Base-by-base conservation (phyloP, 1,284 basidiomycete species). In the Papiliotrema nemorosa region DNA sequence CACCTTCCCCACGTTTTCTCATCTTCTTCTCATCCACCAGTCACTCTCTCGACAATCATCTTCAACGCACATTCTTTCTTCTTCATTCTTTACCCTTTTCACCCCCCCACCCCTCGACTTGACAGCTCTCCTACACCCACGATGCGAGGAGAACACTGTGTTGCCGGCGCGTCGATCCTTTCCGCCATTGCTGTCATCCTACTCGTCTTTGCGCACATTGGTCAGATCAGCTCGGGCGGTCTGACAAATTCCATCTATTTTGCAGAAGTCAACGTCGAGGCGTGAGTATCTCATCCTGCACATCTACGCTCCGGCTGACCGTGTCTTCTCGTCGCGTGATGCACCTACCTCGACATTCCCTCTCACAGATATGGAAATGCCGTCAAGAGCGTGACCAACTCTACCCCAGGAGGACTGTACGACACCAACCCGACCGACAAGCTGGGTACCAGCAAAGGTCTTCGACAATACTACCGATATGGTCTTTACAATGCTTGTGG, bases 61-160 rank as follows among this genome's bases (percentile, higher is more conserved):
- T 37, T 37, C 35, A 9, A n/a, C 35, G 14, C 35, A 37, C 18
- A 12, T 24, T 38, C 25, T 38, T 38, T 41, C 25, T 26, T 44
- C 14, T 31, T 20, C 33, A 7, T 40, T 34, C 27, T 14, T 41
- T 18, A 31, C 20, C 25, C 12, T 31, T 41, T 29, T 18, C 4
- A 33, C 42, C 18, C 27, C 14, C 20, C 27, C 3, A 42, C 33
- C 34, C 7, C 20, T 24, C 29, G 5, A 34, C 42, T 18, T 18
- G 22, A 20, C 25, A 27, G 6, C 44, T 24, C 20, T 36, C 43
- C 9, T 43, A 38, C 39, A 36, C 14, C 45, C 59, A 68, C 22
- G 5, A 72, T 72, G 70, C 51, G 66, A 57, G 68, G 68, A 21
- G 68, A 72, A 69, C 62, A 73, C 58, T 75, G 73, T 47, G 61